Percentiles rank a stretch among this genome's conserved stretches.
phyloP scores from a whole-genome alignment of 805 yeast genomes.

The Jamesozyma piceae region DNA sequence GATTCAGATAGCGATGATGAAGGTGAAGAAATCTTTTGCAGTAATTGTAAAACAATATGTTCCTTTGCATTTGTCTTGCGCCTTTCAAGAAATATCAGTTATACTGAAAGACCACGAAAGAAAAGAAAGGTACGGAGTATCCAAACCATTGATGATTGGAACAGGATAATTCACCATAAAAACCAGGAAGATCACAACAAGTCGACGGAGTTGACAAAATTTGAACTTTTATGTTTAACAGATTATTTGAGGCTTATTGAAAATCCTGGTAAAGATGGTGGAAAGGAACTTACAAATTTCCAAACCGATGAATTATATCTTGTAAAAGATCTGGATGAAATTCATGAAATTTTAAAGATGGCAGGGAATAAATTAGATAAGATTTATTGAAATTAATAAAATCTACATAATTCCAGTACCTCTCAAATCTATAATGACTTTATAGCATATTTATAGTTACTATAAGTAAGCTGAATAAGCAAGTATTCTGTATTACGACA shows the following conservation, averaged over 20 bases:
- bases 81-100: not conserved
- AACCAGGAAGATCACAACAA: slow-evolving; percentile 7
- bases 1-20: slow-evolving; percentile 2
- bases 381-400: not conserved
- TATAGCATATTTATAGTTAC: no score
- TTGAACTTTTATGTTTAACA: slow-evolving; percentile 1
- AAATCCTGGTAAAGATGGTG: not conserved
- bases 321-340: slow-evolving; percentile 1
- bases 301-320: slow-evolving; percentile 3
- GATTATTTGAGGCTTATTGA: slow-evolving; percentile 1
- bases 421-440: no score
- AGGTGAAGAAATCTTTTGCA: slow-evolving; percentile 28
- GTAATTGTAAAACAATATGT: slow-evolving; percentile 32
- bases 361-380: slow-evolving; percentile 4
- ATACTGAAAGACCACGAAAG: slow-evolving; percentile 9
- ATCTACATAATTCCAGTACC: no score
- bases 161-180: slow-evolving; percentile 3
- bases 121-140: slow-evolving; percentile 13
- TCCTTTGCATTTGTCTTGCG: slow-evolving; percentile 30
- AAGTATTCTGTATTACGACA: no score
- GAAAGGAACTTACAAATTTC: not conserved
- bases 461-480: no score
- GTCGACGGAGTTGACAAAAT: slow-evolving; percentile 1
- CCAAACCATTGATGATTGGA: slow-evolving; percentile 9
- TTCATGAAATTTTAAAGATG: not conserved